Base-by-base conservation (phyloP, 371 early-diverging fungal genomes). In the Smittium culicis region DNA sequence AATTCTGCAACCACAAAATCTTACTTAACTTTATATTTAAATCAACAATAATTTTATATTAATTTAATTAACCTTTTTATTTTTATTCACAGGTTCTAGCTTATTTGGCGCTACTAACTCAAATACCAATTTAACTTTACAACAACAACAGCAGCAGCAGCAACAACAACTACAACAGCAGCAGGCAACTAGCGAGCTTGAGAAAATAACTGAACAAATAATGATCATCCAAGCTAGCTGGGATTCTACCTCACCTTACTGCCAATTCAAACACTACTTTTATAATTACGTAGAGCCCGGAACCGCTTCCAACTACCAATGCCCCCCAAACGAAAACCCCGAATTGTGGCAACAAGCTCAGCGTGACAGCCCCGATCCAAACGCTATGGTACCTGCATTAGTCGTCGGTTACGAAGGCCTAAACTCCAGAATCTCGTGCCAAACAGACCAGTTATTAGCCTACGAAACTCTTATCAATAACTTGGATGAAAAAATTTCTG, bases 341-440 rank as follows among this genome's bases (percentile, higher is more conserved):
- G 77, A 76, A n/a, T 78, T 88, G 64, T 94, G 90, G 85, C 78
- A 85, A 60, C 88, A 87, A 62, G 94, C 94, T 2, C 82, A 87
- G 67, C 72, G 73, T 61, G 85, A 88, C 60, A 92, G 91, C 66
- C 94, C 94, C 0, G 91, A 93, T 70, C 87, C 86, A 8, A 79
- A 82, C 28, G 85, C 85, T 82, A 80, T 90, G 82, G 91, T 92
- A 0, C 93, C 94, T 11, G 92, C 88, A 1, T 73, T 92, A n/a
- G 95, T 93, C 0, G 81, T 86, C 59, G 93, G 95, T 29, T 93
- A 91, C 70, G 89, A 84, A 1, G 93, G 91, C 69, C 77, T 93
- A 30, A 81, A 89, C 65, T 90, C 89, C 75, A 83, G 94, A 29
- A 84, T 89, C 70, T 85, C 85, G 34, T 77, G 82, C 61, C 94